Base-by-base conservation (phyloP, 2,329 filamentous ascomycete species). In the Penicillium paneum region DNA sequence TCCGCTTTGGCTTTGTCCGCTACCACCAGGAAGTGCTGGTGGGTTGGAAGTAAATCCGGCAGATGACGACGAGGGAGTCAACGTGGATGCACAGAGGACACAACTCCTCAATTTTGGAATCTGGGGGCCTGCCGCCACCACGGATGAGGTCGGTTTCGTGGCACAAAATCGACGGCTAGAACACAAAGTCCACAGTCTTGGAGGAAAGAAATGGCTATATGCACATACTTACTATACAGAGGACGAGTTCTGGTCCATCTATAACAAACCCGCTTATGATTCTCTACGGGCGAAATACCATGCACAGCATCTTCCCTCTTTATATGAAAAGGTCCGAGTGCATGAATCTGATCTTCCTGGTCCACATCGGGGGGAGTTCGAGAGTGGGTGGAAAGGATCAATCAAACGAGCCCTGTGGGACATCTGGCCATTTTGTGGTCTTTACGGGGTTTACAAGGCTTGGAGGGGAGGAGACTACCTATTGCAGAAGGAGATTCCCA, bases 201-300 rank as follows among this genome's bases (percentile, higher is more conserved):
- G 86, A 43, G 91, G 90, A 2, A 83, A 88, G 77, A 95, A 95
- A 76, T 94, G 90, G 88, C 77, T 95, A 12, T 95, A 96, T 71
- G 90, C 90, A 3, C 88, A 93, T 66, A 88, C 89, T 0, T 95
- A 91, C 75, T 94, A 94, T 71, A 80, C 82, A n/a, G 82, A 88
- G 55, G 66, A 73, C 5, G 75, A 78, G 53, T 78, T 78, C 59
- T 78, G 75, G 75, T 49, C 59, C 6, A 72, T 74, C 43, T 77
- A 76, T 56, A 70, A 78, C 49, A 68, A 67, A 38, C 55, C 64
- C 2, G 63, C 62, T 61, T 76, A 78, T 39, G 71, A 74, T 35
- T 59, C 46, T 7, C 49, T 78, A 59, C 64, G 76, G 8, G 58
- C 60, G 29, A 77, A 73, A 52, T 77, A 77, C 49, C 58, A 68